phyloP scores from a whole-genome alignment of 345 rosid species.

The Salix caprea region DNA sequence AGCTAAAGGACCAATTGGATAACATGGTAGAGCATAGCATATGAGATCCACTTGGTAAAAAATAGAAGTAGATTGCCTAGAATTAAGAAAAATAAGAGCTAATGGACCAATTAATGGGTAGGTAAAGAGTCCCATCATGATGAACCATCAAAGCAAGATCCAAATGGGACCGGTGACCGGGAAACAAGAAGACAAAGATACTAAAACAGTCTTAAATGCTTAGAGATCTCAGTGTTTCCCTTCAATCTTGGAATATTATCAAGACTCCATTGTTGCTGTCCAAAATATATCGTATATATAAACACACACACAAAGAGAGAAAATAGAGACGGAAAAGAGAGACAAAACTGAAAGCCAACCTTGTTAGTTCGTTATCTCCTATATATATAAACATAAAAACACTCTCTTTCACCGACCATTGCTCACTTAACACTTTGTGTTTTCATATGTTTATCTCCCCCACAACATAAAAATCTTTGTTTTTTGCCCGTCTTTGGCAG shows the following conservation, averaged over 20 bases:
- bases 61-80: too few species aligned
- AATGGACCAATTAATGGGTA: background rate
- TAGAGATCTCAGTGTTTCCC: slow-evolving; percentile 12
- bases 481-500: background rate
- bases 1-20: background rate
- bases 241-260: background rate
- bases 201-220: slow-evolving; percentile 10
- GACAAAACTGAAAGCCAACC: slow-evolving; percentile 5
- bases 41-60: background rate
- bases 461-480: background rate
- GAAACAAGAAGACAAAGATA: slow-evolving; percentile 19
- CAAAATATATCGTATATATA: background rate
- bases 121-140: background rate
- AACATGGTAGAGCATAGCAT: background rate
- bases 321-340: background rate
- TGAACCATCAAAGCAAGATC: background rate
- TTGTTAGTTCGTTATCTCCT: background rate
- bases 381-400: slow-evolving; percentile 17
- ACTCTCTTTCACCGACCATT: slow-evolving; percentile 17
- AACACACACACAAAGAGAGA: background rate
- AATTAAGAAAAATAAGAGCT: background rate
- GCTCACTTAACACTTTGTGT: background rate
- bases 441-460: slow-evolving; percentile 7
- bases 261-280: background rate
- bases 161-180: slow-evolving; percentile 22